Base-by-base conservation (phyloP, 768 basidiomycete species). In the Collybia sordida region DNA sequence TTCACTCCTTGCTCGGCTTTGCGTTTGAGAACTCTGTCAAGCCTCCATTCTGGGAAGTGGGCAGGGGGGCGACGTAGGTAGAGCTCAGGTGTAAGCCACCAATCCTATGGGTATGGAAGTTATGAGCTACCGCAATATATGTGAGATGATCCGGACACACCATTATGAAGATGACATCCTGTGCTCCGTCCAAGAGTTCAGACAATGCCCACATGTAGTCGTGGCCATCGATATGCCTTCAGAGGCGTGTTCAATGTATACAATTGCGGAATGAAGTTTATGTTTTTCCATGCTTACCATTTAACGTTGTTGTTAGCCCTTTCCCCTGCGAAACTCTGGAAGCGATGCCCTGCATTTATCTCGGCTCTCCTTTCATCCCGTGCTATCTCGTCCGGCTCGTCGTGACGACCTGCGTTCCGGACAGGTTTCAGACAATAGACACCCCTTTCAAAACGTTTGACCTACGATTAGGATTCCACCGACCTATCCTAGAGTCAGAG, bases 161-260 rank as follows among this genome's bases (percentile, higher is more conserved):
- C 55, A 90, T 59, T 55, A 98, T 97, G 67, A 92, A 95, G 61
- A 98, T 97, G 24, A 69, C 82, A 61, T 96, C 89, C 50, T 78
- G 79, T 2, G 91, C 90, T 27, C 72, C 80, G 41, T 90, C 88
- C n/a, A 98, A 75, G 68, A 95, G 75, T 69, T 96, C 93, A 1
- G 91, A 92, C 28, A 97, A 64, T 0, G 96, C 95, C 81, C 88
- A 98, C 80, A 98, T 90, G 66, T 96, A 98, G 70, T 98, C 95
- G 50, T 97, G 92, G 0, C 96, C 96, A 59, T 96, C 95, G 41
- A 96, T 79, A 63, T 94, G 93, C 86, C 87, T 83, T 45, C 14
- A 17, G 12, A 49, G 38, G 2, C 42, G 39, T 22, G 34, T 34
- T 27, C 25, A 47, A 34, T 5, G 47, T 12, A 27, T 7, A 42